Conservation (phyloP, 164 flowering plant genomes). For the Magnolia changhungtana region DNA sequence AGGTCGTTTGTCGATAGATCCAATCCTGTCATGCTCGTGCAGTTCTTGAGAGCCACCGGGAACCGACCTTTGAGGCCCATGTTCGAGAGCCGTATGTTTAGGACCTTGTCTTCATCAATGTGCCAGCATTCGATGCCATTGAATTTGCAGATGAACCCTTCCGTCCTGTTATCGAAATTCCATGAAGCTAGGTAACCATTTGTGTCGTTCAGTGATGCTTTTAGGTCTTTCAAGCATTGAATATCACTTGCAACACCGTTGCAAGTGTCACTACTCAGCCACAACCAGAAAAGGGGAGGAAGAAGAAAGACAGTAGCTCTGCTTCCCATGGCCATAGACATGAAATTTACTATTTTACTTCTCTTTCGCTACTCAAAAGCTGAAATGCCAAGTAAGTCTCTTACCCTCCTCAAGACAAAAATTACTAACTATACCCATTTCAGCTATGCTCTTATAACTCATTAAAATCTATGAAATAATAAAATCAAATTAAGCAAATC, state of each 20-base stretch:
- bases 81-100: conserved; percentile 45
- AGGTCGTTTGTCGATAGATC: conserved; percentile 63
- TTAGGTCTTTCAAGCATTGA: conserved; percentile 49
- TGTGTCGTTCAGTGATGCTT: conserved; percentile 50
- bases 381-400: too few relatives aligned
- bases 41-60: conserved; percentile 52
- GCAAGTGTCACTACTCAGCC: conserved; percentile 9
- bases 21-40: conserved; percentile 59
- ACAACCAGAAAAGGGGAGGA: background rate
- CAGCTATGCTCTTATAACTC: background rate
- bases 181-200: conserved; percentile 38
- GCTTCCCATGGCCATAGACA: conserved; percentile 1
- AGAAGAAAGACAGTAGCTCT: conserved; percentile 1
- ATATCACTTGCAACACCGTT: conserved; percentile 38
- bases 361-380: background rate
- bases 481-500: too few relatives aligned
- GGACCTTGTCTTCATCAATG: conserved; percentile 57
- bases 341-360: background rate
- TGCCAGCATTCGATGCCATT: conserved; percentile 79
- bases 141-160: conserved; percentile 67
- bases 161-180: conserved; percentile 45
- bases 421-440: background rate
- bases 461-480: background rate
- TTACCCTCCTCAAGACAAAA: background rate
- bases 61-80: conserved; percentile 66